Conservation (phyloP, 2,329 filamentous ascomycete genomes). For the Sporothrix mexicana region DNA sequence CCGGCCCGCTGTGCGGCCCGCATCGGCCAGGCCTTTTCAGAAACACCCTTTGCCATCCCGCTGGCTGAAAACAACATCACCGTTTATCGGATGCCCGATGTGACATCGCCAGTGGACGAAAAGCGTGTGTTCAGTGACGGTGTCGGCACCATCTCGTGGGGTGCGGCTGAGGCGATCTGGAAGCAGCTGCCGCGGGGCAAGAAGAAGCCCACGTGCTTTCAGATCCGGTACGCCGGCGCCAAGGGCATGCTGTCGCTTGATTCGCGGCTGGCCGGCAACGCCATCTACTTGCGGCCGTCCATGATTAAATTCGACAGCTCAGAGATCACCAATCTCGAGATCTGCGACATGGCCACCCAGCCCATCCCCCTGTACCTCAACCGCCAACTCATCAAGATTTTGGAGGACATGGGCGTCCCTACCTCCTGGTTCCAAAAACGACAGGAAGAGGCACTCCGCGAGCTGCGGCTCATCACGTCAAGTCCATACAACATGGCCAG, state of each 20-base stretch:
- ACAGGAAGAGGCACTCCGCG: constrained; percentile 66
- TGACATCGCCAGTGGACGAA: constrained; percentile 53
- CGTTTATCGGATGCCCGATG: constrained; percentile 52
- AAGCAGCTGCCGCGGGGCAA: constrained; percentile 54
- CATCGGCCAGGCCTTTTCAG: constrained; percentile 73
- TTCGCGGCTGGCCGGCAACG: constrained; percentile 59
- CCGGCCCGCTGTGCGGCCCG: constrained; percentile 64
- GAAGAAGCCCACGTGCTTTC: constrained; percentile 67
- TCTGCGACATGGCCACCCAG: constrained; percentile 71
- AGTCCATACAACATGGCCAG: constrained; percentile 65
- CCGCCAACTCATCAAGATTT: constrained; percentile 80
- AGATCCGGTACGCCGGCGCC: constrained; percentile 74
- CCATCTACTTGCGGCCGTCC: constrained; percentile 69
- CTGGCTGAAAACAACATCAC: constrained; percentile 50
- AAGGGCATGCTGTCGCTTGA: constrained; percentile 83
- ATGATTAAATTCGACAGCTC: constrained; percentile 79
- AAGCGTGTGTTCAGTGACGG: constrained; percentile 76
- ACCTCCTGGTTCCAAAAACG: constrained; percentile 65
- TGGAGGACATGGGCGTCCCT: constrained; percentile 75
- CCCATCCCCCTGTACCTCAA: constrained; percentile 76
- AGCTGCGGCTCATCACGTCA: constrained; percentile 64
- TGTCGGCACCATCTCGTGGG: constrained; percentile 72
- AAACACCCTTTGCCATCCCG: constrained; percentile 69
- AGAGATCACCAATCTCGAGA: constrained; percentile 65
- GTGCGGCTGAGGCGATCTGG: constrained; percentile 67